These are phyloP conservation scores for Talaromyces sp. DNA, from an alignment of 2,329 filamentous ascomycete species.

Conservation along the genomic window DNA sequence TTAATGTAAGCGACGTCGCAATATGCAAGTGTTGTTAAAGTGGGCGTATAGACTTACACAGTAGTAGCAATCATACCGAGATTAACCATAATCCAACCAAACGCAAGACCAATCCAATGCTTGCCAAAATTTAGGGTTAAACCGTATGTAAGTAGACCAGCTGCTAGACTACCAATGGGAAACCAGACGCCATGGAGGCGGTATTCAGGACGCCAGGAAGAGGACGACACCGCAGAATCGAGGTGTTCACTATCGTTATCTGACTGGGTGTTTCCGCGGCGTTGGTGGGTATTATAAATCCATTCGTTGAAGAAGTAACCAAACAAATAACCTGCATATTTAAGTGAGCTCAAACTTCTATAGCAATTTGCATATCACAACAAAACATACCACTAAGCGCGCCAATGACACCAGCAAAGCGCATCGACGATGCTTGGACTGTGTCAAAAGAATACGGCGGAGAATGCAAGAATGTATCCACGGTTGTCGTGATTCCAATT, in stretches of 20 bases:
- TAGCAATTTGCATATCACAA: neutral
- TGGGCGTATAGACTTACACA: slow-evolving; percentile 21
- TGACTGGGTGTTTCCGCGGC: neutral
- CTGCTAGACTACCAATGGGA: slow-evolving; percentile 25
- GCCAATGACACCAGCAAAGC: slow-evolving; percentile 33
- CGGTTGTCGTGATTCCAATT: slow-evolving; percentile 34
- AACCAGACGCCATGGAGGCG: slow-evolving; percentile 34
- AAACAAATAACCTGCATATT: slow-evolving; percentile 23
- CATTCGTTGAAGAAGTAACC: slow-evolving; percentile 34
- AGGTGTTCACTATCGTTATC: neutral
- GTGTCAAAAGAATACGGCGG: slow-evolving; percentile 32
- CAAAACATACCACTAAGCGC: slow-evolving; percentile 22
- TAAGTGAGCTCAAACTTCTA: neutral
- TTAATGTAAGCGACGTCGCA: neutral
- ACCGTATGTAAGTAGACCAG: slow-evolving; percentile 30
- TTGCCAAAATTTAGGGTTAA: slow-evolving; percentile 30
- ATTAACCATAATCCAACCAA: slow-evolving; percentile 36
- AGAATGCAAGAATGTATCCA: slow-evolving; percentile 29
- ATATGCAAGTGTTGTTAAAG: neutral
- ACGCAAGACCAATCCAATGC: slow-evolving; percentile 33
- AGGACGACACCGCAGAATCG: neutral
- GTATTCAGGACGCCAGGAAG: slow-evolving; percentile 26
- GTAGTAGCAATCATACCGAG: slow-evolving; percentile 31
- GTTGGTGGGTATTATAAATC: slow-evolving; percentile 22
- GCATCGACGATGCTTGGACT: slow-evolving; percentile 32